These are phyloP conservation scores for Penicillium subrubescens DNA, from an alignment of 495 filamentous ascomycete species.

Conservation along the genomic window DNA sequence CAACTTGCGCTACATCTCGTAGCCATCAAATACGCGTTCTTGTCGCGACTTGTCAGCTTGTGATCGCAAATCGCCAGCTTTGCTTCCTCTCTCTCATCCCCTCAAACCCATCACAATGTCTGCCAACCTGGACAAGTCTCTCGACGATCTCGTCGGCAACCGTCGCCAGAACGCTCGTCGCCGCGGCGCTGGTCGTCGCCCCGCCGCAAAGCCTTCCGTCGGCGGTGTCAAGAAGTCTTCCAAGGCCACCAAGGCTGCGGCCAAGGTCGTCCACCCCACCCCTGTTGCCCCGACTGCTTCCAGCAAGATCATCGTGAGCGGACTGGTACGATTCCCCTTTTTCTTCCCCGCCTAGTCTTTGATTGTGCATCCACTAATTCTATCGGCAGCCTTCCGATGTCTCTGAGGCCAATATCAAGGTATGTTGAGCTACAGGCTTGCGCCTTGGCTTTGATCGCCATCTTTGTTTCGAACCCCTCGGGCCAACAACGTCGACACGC, in stretches of 20 bases:
- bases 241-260: constrained; percentile 59
- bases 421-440: constrained; percentile 82
- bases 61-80: constrained; percentile 24
- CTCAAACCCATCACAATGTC: constrained; percentile 59
- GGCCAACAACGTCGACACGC: constrained; percentile 41
- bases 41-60: constrained; percentile 14
- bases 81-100: constrained; percentile 11
- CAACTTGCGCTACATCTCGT: constrained; percentile 1
- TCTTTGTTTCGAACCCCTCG: constrained; percentile 49
- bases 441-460: constrained; percentile 58
- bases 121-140: constrained; percentile 90
- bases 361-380: constrained; percentile 50
- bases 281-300: constrained; percentile 58
- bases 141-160: constrained; percentile 91
- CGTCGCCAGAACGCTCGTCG: constrained; percentile 60
- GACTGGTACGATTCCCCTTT: constrained; percentile 72
- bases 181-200: constrained; percentile 52
- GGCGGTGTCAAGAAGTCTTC: constrained; percentile 86
- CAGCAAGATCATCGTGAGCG: constrained; percentile 97
- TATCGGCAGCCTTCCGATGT: constrained; percentile 81
- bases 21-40: constrained; percentile 19
- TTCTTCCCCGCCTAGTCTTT: not conserved
- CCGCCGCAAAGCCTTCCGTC: constrained; percentile 57
- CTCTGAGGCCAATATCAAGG: constrained; percentile 94
- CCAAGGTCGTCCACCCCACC: constrained; percentile 67